Evolutionary conservation across 179 eudicot genomes (phyloP), one percentile per base, ranked within the genome.

Genomic region (Spergularia azorica): DNA sequence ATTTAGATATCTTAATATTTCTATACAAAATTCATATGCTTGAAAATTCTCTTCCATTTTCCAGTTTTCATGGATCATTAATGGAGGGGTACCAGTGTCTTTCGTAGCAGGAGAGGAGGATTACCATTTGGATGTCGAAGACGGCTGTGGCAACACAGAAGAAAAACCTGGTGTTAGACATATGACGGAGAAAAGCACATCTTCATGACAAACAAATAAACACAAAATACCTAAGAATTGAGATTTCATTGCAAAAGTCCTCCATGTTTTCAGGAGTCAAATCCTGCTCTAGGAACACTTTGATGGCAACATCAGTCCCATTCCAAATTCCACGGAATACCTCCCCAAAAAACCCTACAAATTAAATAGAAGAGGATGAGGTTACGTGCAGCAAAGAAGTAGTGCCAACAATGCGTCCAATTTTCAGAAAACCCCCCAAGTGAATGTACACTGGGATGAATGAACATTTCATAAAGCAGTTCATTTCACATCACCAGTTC

Each of bases 81-180:
- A 36, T 8, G 3, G 57, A 43, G 15, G 60, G 60, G 73, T 58
- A 62, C 38, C 72, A 38, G 38, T 48, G 16, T 51, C 57, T 69
- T 69, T 39, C 20, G 32, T 70, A 74, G 68, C 62, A 73, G 63
- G 63, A 3, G 43, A 59, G 74, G 64, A 78, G 38, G 52, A 20
- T 79, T 79, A 96, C 99, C 99, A 83, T 96, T 96, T 82, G 99
- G 99, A 78, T 96, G 99, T 79, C 99, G 97, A 76, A 94, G 92
- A 79, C 99, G 97, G 87, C 99, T 96, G 92, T 77, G 43, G 55
- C 68, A 74, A 59, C 77, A 84, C 66, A 66, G 46, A 79, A 75
- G 38, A 71, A 55, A 26, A 77, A 52, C 17, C 6, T 18, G 9
- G 69, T 9, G 80, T 82, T 57, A 84, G 80, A 46, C 9, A 71